A percentile compares a stretch with the other conserved stretches of the same genome.
Evolutionary conservation across 176 grass and related monocot genomes (phyloP).

Genomic region (Phragmites australis): DNA sequence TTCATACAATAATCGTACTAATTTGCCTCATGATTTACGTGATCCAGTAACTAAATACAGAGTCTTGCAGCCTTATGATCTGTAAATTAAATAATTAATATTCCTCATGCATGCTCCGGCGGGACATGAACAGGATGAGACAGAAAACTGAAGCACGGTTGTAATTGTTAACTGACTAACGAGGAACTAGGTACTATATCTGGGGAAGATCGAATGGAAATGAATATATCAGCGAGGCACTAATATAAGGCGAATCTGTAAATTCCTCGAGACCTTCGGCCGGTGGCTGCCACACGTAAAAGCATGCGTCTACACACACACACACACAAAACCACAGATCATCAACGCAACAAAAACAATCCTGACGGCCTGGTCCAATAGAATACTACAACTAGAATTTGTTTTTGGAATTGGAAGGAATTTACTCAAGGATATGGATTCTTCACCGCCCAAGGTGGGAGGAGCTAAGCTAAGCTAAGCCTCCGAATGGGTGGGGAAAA

Average conservation of each 20-base stretch:
- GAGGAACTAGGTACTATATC: background rate
- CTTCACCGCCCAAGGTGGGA: slow-evolving; percentile 78
- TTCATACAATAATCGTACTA: too few relatives aligned
- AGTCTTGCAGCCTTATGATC: too few relatives aligned
- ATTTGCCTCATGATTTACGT: background rate
- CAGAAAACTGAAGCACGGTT: background rate
- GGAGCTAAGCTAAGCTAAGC: slow-evolving; percentile 26
- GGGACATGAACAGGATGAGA: background rate
- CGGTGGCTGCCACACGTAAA: slow-evolving; percentile 1
- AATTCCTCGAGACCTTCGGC: background rate
- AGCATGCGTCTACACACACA: background rate
- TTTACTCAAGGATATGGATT: slow-evolving; percentile 49
- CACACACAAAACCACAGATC: background rate
- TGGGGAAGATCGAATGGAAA: too few relatives aligned
- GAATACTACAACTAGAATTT: slow-evolving; percentile 11
- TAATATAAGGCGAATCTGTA: background rate
- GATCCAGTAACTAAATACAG: too few relatives aligned
- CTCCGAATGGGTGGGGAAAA: slow-evolving; percentile 46
- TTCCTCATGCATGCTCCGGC: background rate
- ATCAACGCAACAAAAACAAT: too few relatives aligned
- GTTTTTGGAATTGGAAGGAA: slow-evolving; percentile 28
- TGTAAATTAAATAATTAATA: too few relatives aligned
- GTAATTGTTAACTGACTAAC: background rate
- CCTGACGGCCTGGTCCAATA: slow-evolving; percentile 31
- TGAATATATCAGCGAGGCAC: too few relatives aligned